Base-by-base conservation (phyloP, 2,329 filamentous ascomycete genomes). In the Aspergillus fischeri region DNA sequence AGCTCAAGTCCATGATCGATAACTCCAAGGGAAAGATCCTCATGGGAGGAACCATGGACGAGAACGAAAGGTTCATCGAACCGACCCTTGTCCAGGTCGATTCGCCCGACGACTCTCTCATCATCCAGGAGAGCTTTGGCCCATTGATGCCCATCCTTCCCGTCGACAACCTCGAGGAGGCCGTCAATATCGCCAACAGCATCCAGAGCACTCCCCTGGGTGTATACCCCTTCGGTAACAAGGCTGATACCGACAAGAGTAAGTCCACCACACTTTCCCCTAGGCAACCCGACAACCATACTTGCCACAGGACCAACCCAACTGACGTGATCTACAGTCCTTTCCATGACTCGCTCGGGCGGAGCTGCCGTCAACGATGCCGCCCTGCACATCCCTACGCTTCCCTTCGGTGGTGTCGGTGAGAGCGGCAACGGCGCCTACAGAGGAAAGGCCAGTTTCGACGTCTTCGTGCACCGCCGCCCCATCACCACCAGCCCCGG, bases 1-100 rank as follows among this genome's bases (percentile, higher is more conserved):
- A 93, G 41, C 82, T 97, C 65, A 96, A 94, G 83, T 85, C 86
- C 68, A 92, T 97, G 90, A 79, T 99, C n/a, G 91, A 96, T 72
- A 82, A 85, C 56, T 89, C 85, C 55, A 83, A 84, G 60, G 94
- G 94, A 73, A 89, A 90, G 77, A 91, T 99, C 62, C 81, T 97
- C 51, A 78, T 96, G 67, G 94, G 94, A 52, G 94, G 94, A 51
- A 85, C 87, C 54, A 87, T 89, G 78, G 91, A 97, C 72, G 87
- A 90, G 70, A 80, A 83, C 38, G 83, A 91, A 32, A 86, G 89
- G 51, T 97, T 89, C 75, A 94, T 99, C 65, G 91, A 93, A 72
- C 91, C 92, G 0, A 99, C 94, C 0, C 86, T 93, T n/a, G 86
- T 99, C n/a, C 82, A 91, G 59, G 88, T 97, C 41, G 81, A 90